Evolutionary conservation across 176 grass and related monocot genomes (phyloP), one percentile per base, ranked within the genome.

Genomic region (Pharus latifolius): DNA sequence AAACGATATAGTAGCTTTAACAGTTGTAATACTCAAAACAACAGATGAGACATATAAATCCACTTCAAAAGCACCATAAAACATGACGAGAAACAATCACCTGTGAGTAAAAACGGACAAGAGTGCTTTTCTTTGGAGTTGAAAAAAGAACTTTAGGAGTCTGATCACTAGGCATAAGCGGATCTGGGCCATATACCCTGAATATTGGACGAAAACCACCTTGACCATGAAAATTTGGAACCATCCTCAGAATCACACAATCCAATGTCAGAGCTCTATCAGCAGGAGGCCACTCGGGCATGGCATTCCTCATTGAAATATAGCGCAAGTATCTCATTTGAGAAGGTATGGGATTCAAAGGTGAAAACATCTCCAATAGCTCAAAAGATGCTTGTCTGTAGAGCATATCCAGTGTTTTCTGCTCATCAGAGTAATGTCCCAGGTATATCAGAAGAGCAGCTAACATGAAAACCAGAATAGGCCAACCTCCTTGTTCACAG

Each of bases 281-380:
- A 85, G 46, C 41, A 35, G 86, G 89, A 74, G 94, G 89, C 94
- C 94, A 97, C 67, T 97, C 84, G 23, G 69, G 83, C 62, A 80
- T 79, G 78, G 83, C 89, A 87, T 87, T 95, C 77, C 84, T 83
- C 32, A 48, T 89, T 1, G 84, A 92, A 69, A 97, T 81, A 81
- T 97, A 97, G 29, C 61, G 80, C 81, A 97, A 75, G 58, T 97
- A 97, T 85, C 93, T 92, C 35, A 92, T 72, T 63, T 97, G 93
- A 76, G 93, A 97, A 45, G 93, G 89, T 74, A 90, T 70, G 5
- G 94, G 75, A 78, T 90, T 82, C 63, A 97, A 37, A 55, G 89
- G 89, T 46, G 80, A 87, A 65, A 92, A 81, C 69, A 88, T 82
- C 54, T 90, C 76, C 78, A 97, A 59, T 43, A 92, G 67, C 80